Evolutionary conservation across 129 eudicot genomes (phyloP).

Genomic region (Arctium lappa): DNA sequence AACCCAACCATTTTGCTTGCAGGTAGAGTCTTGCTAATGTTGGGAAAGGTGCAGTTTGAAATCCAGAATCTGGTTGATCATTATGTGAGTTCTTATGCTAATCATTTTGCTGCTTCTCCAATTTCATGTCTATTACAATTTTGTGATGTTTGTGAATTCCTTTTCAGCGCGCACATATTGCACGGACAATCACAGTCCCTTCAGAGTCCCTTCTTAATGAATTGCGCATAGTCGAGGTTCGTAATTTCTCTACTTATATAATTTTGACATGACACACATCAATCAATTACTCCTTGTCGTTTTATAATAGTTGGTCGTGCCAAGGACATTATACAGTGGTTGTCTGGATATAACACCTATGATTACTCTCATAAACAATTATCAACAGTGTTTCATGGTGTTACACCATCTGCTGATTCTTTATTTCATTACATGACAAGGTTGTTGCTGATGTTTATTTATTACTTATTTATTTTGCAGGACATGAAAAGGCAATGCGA

Average conservation of each 20-base stretch:
- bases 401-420: too few relatives aligned
- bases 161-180: slow-evolving; percentile 74
- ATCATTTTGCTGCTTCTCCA: neutral
- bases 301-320: neutral
- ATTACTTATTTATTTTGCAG: slow-evolving; percentile 29
- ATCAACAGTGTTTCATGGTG: too few relatives aligned
- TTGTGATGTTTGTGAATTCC: neutral
- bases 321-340: neutral
- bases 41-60: slow-evolving; percentile 76
- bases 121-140: neutral
- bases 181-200: slow-evolving; percentile 74
- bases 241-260: slow-evolving; percentile 4
- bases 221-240: slow-evolving; percentile 81
- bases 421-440: neutral
- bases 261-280: neutral
- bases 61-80: slow-evolving; percentile 72
- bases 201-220: slow-evolving; percentile 94
- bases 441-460: neutral
- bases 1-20: slow-evolving; percentile 21
- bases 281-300: neutral
- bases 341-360: neutral
- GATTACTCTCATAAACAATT: neutral
- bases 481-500: slow-evolving; percentile 87
- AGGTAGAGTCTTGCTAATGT: slow-evolving; percentile 76
- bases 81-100: slow-evolving; percentile 49